Evolutionary conservation across 2,329 filamentous ascomycete species (phyloP).

Genomic region (Atkinsonella texensis): DNA sequence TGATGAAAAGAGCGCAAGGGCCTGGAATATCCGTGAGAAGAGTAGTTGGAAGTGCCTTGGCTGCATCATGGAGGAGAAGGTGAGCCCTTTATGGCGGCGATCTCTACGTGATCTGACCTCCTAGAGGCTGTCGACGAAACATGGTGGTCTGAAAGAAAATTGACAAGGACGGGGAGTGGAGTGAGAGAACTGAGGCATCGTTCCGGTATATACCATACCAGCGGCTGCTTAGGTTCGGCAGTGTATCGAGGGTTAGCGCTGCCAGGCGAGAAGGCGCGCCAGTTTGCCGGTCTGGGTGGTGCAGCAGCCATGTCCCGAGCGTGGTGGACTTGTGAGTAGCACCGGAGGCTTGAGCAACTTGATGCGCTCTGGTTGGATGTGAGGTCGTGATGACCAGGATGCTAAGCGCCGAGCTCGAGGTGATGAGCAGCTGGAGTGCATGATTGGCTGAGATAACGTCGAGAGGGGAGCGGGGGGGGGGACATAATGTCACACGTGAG

Average conservation of each 20-base stretch:
- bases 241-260: constrained; percentile 24
- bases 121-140: constrained; percentile 36
- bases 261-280: neutral
- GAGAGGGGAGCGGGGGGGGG: neutral
- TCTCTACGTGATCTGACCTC: constrained; percentile 27
- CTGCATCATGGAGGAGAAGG: constrained; percentile 29
- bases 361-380: constrained; percentile 29
- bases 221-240: constrained; percentile 39
- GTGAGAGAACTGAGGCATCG: constrained; percentile 25
- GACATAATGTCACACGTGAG: neutral
- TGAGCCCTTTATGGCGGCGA: constrained; percentile 19
- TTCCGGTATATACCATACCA: constrained; percentile 37
- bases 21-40: constrained; percentile 16
- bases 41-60: constrained; percentile 14
- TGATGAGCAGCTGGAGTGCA: constrained; percentile 1
- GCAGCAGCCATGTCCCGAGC: constrained; percentile 1
- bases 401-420: constrained; percentile 26
- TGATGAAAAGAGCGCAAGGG: constrained; percentile 15
- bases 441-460: constrained; percentile 3
- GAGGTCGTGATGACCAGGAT: constrained; percentile 17
- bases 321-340: neutral
- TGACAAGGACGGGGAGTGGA: constrained; percentile 23
- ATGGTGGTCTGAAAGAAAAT: constrained; percentile 35
- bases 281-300: neutral
- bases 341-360: constrained; percentile 4